Evolutionary conservation across 1,139 yeast species (phyloP), one percentile per base, ranked within the genome.

Genomic region (Kurtzmaniella quercitrusa): DNA sequence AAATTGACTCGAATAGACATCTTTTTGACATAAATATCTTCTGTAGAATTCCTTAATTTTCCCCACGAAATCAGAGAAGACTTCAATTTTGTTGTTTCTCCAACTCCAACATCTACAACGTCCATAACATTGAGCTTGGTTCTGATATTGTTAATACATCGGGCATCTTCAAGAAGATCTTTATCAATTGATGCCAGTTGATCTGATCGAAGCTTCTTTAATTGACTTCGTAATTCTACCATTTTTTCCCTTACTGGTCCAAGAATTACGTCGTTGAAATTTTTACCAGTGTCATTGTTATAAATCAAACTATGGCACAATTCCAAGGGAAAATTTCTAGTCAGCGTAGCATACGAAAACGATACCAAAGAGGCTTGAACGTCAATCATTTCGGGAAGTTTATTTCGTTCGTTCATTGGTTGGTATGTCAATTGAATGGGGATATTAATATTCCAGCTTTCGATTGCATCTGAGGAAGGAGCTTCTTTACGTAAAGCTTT

Each of bases 281-380:
- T 74, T 2, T 42, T 33, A 47, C 60, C 66, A 8, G 44, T 21
- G 15, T 56, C 37, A 41, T 62, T 60, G 15, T 51, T 50, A 48
- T 61, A 67, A 12, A 71, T 53, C 55, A 68, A 57, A 36, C 64
- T 68, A 48, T 67, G 73, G 47, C 65, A 66, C 40, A 72, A 57
- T 47, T 71, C 76, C 12, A 71, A 48, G 1, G 77, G 77, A 16
- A 71, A 61, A n/a, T 60, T 58, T 28, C 54, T 47, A 38, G 59
- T 59, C 11, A 57, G 56, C 1, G 75, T 63, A 35, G 61, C 52
- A 12, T 68, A 48, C 1, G 74, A 63, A 16, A 65, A 50, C 1
- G 60, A 68, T 11, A 60, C 63, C 35, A 71, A 54, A 40, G 68
- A 73, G 2, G 63, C 60, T 5, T 45, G 39, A 3, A 69, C 45